A percentile compares a stretch with the other conserved stretches of the same genome.
These are phyloP conservation scores for Tuber microsphaerosporum DNA, from an alignment of 495 filamentous ascomycete genomes.

Conservation along the genomic window DNA sequence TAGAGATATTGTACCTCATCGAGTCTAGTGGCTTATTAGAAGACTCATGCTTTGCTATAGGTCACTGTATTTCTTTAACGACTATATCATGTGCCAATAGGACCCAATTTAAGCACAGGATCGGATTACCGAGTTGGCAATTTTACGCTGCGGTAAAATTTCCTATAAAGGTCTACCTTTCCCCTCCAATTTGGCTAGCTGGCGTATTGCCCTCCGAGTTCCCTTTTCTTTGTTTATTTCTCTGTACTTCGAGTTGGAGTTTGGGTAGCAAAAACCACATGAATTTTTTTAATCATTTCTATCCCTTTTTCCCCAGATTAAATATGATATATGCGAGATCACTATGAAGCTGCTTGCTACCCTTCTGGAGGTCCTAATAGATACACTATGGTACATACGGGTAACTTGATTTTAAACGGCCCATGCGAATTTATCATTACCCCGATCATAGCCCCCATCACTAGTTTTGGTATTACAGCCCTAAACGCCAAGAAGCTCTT, in stretches of 20 bases:
- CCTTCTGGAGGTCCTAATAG: neutral
- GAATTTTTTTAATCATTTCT: neutral
- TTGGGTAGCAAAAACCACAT: neutral
- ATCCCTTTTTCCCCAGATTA: neutral
- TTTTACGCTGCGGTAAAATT: neutral
- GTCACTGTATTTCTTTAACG: neutral
- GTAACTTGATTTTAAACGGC: neutral
- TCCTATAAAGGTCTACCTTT: neutral
- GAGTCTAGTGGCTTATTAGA: neutral
- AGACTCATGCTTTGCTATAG: neutral
- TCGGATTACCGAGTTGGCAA: neutral
- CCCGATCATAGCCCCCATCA: neutral
- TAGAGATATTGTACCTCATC: neutral
- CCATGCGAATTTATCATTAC: neutral
- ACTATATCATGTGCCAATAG: neutral
- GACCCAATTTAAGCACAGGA: neutral
- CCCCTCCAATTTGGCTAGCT: neutral
- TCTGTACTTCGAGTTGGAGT: too few relatives aligned
- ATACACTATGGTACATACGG: too few relatives aligned
- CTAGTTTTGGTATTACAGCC: neutral
- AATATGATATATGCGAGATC: neutral
- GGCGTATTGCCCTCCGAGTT: neutral
- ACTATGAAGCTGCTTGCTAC: neutral
- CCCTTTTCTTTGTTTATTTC: neutral
- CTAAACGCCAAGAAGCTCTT: neutral